Evolutionary conservation across 257 asterid genomes (phyloP), one percentile per base, ranked within the genome.

Genomic region (Buddleja alternifolia): DNA sequence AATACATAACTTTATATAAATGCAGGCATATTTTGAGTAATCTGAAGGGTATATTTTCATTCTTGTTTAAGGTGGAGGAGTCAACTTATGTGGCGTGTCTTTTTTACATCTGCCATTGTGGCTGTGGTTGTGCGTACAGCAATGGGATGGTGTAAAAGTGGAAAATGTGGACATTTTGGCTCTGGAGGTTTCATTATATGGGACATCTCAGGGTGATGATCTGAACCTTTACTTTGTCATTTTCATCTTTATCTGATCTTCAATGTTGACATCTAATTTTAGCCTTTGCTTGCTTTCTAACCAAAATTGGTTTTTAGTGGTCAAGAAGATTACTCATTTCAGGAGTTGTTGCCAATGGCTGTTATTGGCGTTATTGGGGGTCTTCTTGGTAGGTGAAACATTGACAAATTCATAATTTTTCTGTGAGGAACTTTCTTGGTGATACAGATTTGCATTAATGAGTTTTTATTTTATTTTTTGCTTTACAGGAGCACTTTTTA

Each of bases 41-140:
- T 12, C 51, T 72, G 46, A 48, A 10, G 51, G 62, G 36, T 57
- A 45, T 48, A 34, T 52, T 54, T 56, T 53, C 29, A 39, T 50
- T 48, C 61, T 79, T 55, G 47, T 74, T 80, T 61, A 73, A 94
- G 99, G 99, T 94, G 99, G 99, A 94, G 99, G 86, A 94, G 99
- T 82, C 97, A 91, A 81, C 97, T 94, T 36, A 87, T 94, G 99
- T 94, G 99, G 99, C 96, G 99, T 59, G 99, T 91, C 66, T 94
- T 94, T 75, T 94, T 94, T 76, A 94, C 99, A 21, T 89, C 99
- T 63, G 99, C 99, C 63, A 86, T 94, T 79, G 97, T 91, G 76
- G 99, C 90, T 73, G 95, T 94, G 81, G 97, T 94, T 70, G 90
- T 94, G 51, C 96, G 97, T 74, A 83, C 89, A 10, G 89, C 97